Evolutionary conservation across 495 filamentous ascomycete species (phyloP).

Genomic region (Xylaria flabelliformis): DNA sequence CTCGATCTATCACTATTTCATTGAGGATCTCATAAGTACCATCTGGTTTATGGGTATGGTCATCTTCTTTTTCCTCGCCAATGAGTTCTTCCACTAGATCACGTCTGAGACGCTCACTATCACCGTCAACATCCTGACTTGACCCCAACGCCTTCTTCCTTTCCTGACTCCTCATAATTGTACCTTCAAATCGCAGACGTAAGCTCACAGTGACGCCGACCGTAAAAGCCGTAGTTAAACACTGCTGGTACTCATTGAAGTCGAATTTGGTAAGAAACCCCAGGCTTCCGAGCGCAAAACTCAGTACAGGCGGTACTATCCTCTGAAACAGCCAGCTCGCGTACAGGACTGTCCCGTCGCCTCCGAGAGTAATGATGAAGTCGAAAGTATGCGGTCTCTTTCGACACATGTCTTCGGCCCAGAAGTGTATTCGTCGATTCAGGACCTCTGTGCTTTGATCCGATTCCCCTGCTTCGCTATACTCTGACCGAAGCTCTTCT

Average conservation of each 20-base stretch:
- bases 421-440: slow-evolving; percentile 72
- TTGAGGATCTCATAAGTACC: slow-evolving; percentile 88
- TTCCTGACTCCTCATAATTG: slow-evolving; percentile 82
- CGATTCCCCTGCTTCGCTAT: slow-evolving; percentile 34
- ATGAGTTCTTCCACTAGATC: slow-evolving; percentile 92
- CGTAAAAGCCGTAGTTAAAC: slow-evolving; percentile 72
- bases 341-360: slow-evolving; percentile 94
- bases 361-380: slow-evolving; percentile 92
- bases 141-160: slow-evolving; percentile 40
- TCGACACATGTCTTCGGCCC: slow-evolving; percentile 79
- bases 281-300: slow-evolving; percentile 88
- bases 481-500: slow-evolving; percentile 45
- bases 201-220: slow-evolving; percentile 91
- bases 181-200: slow-evolving; percentile 89
- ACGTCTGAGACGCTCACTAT: slow-evolving; percentile 42
- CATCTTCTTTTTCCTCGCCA: slow-evolving; percentile 80
- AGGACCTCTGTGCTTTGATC: slow-evolving; percentile 55
- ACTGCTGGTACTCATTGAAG: slow-evolving; percentile 74
- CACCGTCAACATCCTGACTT: slow-evolving; percentile 40
- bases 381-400: slow-evolving; percentile 87
- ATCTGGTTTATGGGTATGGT: slow-evolving; percentile 80
- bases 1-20: slow-evolving; percentile 88
- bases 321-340: slow-evolving; percentile 96
- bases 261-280: slow-evolving; percentile 98
- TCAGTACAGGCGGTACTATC: slow-evolving; percentile 92